Evolutionary conservation across 2,329 filamentous ascomycete species (phyloP), one percentile per base, ranked within the genome.

Genomic region (Pyrenophora tritici-repentis): DNA sequence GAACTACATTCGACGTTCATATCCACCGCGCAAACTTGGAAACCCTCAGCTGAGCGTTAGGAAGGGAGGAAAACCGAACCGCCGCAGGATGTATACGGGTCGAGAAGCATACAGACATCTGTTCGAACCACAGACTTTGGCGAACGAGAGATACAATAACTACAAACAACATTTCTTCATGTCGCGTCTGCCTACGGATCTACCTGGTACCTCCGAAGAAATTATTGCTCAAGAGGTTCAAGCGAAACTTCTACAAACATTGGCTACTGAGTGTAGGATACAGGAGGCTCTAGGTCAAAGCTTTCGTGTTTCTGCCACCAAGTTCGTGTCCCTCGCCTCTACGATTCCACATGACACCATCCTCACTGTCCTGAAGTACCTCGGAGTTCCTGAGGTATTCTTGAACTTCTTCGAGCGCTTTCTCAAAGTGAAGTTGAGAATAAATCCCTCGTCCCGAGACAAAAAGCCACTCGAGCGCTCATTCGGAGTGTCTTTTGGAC

Each of bases 291-390:
- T 71, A 8, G 56, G 67, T 31, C 61, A 56, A 3, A 40, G 46
- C 2, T 53, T 46, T 6, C 34, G 53, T 26, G 47, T 43, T 17
- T 29, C 61, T 8, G 44, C 53, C 2, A 42, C 54, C 1, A 51
- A 60, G 9, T 67, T 72, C 56, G 75, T 79, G 37, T 83, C 79
- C 74, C 83, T 86, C 50, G 81, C 81, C 0, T 79, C 83, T 0
- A 80, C 79, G 4, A 71, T 87, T 12, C 78, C 84, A 2, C 86
- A 89, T 59, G 68, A 79, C 22, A 85, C 84, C 0, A 79, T 88
- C 14, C 70, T 83, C n/a, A 47, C 50, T 1, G 75, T 86, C 0
- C 67, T 89, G 53, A 72, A 78, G 22, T 86, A 83, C 60, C 78
- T 89, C 37, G 83, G 84, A 0, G 75, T 88, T 3, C 79, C 82